Percentiles rank a stretch among this genome's conserved stretches.
These are phyloP conservation scores for Kurtzmaniella quercitrusa DNA, from an alignment of 1,139 yeast species.

Conservation along the genomic window DNA sequence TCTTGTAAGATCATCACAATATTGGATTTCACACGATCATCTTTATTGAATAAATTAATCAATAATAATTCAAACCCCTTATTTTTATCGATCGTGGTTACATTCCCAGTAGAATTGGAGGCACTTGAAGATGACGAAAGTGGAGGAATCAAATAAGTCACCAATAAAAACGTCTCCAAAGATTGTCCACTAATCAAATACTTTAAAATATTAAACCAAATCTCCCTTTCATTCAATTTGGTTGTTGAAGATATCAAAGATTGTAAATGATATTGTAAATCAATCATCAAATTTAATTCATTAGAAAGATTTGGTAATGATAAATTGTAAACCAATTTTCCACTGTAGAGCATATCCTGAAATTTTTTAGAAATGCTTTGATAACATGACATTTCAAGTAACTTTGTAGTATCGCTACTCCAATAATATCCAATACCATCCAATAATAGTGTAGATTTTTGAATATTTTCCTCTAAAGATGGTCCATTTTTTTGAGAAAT, in stretches of 20 bases:
- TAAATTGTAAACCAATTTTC: slow-evolving; percentile 30
- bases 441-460: slow-evolving; percentile 25
- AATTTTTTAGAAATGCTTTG: slow-evolving; percentile 37
- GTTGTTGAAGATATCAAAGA: slow-evolving; percentile 13
- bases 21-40: slow-evolving; percentile 39
- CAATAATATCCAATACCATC: slow-evolving; percentile 46
- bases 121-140: slow-evolving; percentile 38
- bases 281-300: slow-evolving; percentile 42
- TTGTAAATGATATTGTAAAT: slow-evolving; percentile 42
- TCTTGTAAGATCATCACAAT: slow-evolving; percentile 44
- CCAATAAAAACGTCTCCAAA: slow-evolving; percentile 35
- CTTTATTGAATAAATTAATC: slow-evolving; percentile 30
- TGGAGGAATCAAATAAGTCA: slow-evolving; percentile 44
- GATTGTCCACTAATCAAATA: slow-evolving; percentile 43
- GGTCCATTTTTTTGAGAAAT: slow-evolving; percentile 5
- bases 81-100: slow-evolving; percentile 44
- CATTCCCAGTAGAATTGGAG: slow-evolving; percentile 37
- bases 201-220: slow-evolving; percentile 45
- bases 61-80: slow-evolving; percentile 43
- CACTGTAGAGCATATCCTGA: slow-evolving; percentile 32
- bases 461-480: slow-evolving; percentile 7
- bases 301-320: slow-evolving; percentile 36
- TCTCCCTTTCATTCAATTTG: slow-evolving; percentile 30
- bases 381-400: slow-evolving; percentile 41
- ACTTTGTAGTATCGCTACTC: slow-evolving; percentile 39